Conservation (phyloP, 2,329 filamentous ascomycete species). For the Pyrenochaeta sp. region DNA sequence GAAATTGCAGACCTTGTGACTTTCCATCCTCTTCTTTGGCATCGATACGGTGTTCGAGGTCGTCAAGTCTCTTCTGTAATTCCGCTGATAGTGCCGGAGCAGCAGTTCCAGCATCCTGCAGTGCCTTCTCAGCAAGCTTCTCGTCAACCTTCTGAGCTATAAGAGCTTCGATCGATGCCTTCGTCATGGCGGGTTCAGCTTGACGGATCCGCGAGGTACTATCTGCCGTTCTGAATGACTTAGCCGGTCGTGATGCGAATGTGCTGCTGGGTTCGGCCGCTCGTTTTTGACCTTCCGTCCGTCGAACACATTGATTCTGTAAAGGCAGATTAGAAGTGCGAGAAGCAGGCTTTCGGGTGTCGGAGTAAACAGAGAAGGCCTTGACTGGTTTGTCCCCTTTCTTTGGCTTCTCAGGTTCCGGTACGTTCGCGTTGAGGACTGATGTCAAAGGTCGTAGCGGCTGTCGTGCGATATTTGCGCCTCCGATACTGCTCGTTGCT, state of each 20-base stretch:
- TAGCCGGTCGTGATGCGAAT: constrained; percentile 50
- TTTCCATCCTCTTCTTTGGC: constrained; percentile 73
- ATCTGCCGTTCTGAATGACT: constrained; percentile 49
- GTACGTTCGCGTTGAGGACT: constrained; percentile 75
- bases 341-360: constrained; percentile 54
- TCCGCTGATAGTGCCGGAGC: constrained; percentile 71
- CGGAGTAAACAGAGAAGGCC: constrained; percentile 86
- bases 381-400: constrained; percentile 76
- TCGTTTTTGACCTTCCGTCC: constrained; percentile 56
- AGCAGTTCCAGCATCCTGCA: constrained; percentile 63
- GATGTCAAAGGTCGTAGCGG: constrained; percentile 80
- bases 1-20: constrained; percentile 81
- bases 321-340: constrained; percentile 39
- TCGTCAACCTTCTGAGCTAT: constrained; percentile 92
- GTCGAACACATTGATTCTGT: constrained; percentile 46
- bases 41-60: constrained; percentile 86
- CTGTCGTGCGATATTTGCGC: constrained; percentile 66
- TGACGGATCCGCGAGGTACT: constrained; percentile 38
- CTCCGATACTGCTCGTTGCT: constrained; percentile 43
- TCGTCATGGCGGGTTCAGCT: constrained; percentile 55
- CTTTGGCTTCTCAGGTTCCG: constrained; percentile 60
- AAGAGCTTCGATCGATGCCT: constrained; percentile 83
- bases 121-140: constrained; percentile 78
- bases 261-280: constrained; percentile 49
- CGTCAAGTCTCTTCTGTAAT: constrained; percentile 81